These are phyloP conservation scores for Fusarium torulosum DNA, from an alignment of 2,329 filamentous ascomycete species.

Conservation along the genomic window DNA sequence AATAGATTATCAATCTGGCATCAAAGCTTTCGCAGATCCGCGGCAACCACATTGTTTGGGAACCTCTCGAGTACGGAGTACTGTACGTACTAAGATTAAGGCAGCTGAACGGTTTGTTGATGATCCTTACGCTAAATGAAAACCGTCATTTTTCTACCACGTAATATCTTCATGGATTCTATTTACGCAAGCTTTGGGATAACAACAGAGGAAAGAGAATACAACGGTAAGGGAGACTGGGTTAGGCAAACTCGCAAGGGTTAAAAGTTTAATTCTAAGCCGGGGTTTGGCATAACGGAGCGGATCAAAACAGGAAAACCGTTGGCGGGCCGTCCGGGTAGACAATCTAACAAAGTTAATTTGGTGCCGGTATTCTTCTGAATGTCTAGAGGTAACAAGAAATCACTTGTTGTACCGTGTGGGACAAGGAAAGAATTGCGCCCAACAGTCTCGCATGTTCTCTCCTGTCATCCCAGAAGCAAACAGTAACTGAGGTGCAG, in stretches of 20 bases:
- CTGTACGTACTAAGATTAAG: too few relatives aligned
- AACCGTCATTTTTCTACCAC: neutral
- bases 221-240: too few relatives aligned
- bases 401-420: too few relatives aligned
- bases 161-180: neutral
- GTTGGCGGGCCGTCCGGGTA: slow-evolving; percentile 1
- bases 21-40: neutral
- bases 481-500: too few relatives aligned
- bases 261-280: neutral
- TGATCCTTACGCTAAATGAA: slow-evolving; percentile 2
- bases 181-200: neutral
- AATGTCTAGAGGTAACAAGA: neutral
- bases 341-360: neutral
- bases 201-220: neutral
- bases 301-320: neutral
- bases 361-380: neutral
- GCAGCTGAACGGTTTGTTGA: neutral
- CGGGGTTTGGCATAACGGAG: neutral
- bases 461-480: too few relatives aligned
- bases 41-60: neutral
- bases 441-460: too few relatives aligned
- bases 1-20: slow-evolving; percentile 11
- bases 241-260: neutral
- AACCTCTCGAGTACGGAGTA: neutral
- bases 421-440: too few relatives aligned